phyloP scores from a whole-genome alignment of 2,329 filamentous ascomycete species.

The Tolypocladium album region DNA sequence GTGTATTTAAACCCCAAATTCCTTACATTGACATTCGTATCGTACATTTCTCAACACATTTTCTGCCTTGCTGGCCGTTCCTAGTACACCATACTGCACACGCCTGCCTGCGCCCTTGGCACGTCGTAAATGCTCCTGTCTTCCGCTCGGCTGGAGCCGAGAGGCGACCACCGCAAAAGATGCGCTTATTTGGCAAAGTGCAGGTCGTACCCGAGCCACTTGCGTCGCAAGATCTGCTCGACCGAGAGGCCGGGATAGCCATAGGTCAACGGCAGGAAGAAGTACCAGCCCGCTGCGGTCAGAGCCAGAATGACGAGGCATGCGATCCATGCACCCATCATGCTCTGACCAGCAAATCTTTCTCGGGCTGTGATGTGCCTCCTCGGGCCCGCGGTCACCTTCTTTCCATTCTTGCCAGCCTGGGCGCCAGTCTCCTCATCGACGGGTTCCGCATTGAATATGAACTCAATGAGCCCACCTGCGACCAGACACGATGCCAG shows the following conservation, averaged over 20 bases:
- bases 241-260: conserved; percentile 81
- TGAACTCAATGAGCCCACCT: conserved; percentile 85
- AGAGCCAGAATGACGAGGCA: conserved; percentile 56
- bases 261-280: conserved; percentile 92
- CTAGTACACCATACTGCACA: neutral
- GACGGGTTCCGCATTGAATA: conserved; percentile 80
- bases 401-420: conserved; percentile 31
- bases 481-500: conserved; percentile 84
- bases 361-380: conserved; percentile 70
- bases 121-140: too few species aligned
- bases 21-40: neutral
- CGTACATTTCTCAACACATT: neutral
- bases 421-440: conserved; percentile 39
- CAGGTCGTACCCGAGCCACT: conserved; percentile 95
- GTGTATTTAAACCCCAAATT: neutral
- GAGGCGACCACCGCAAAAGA: neutral
- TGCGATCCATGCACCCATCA: conserved; percentile 71
- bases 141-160: neutral
- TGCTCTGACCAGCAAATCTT: conserved; percentile 67
- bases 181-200: conserved; percentile 86
- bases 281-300: conserved; percentile 72
- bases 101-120: neutral
- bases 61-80: neutral
- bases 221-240: conserved; percentile 67
- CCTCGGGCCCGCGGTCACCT: conserved; percentile 26